These are phyloP conservation scores for Arthrobotrys entomopaga DNA, from an alignment of 2,329 filamentous ascomycete species.

Conservation along the genomic window DNA sequence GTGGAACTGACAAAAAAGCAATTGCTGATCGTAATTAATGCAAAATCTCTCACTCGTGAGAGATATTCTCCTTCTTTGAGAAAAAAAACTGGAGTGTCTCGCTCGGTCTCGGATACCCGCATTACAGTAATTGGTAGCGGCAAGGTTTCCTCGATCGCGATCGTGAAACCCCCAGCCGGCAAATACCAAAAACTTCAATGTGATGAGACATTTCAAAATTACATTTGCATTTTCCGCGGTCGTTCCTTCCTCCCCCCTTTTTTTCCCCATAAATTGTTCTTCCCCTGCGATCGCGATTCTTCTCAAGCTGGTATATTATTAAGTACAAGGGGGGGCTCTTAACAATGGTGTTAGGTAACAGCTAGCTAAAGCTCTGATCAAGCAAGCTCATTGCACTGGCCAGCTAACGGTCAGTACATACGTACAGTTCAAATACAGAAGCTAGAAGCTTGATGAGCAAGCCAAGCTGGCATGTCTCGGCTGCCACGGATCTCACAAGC, in stretches of 20 bases:
- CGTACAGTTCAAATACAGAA: slow-evolving; percentile 1
- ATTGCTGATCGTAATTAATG: slow-evolving; percentile 17
- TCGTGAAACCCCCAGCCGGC: slow-evolving; percentile 41
- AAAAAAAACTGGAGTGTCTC: slow-evolving; percentile 36
- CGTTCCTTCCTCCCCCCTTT: slow-evolving; percentile 1
- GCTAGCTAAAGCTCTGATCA: neutral
- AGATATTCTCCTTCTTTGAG: slow-evolving; percentile 48
- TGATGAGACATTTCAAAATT: slow-evolving; percentile 54
- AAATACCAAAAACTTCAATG: neutral
- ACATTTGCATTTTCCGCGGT: slow-evolving; percentile 27
- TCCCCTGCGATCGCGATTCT: neutral
- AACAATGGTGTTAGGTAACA: neutral
- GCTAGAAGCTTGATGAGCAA: slow-evolving; percentile 5
- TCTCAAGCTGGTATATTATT: neutral
- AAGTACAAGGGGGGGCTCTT: slow-evolving; percentile 9
- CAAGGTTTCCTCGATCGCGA: slow-evolving; percentile 47
- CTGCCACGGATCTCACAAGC: slow-evolving; percentile 43
- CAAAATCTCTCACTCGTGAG: slow-evolving; percentile 50
- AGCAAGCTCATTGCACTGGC: slow-evolving; percentile 10
- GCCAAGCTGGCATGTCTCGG: slow-evolving; percentile 37
- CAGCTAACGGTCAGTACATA: slow-evolving; percentile 44
- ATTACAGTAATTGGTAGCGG: slow-evolving; percentile 17
- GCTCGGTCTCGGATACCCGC: slow-evolving; percentile 42
- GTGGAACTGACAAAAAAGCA: too few species aligned
- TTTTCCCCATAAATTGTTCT: slow-evolving; percentile 2